Evolutionary conservation across 1,139 yeast genomes (phyloP), one percentile per base, ranked within the genome.

Genomic region (Hemisphaericaspora subhashii): DNA sequence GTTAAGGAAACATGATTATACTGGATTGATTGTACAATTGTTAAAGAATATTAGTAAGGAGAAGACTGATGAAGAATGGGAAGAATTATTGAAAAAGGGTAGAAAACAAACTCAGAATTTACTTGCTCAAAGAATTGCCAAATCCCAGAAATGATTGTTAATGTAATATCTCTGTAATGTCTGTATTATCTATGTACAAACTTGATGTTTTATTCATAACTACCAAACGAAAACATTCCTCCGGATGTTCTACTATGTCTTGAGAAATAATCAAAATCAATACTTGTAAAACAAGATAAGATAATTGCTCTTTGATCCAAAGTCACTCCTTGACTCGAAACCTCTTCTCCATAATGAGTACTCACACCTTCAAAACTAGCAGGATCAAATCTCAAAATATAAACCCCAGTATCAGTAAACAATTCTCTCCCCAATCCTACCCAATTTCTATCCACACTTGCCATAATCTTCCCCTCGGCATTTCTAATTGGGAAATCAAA

Each of bases 191-290:
- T 31, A 41, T 39, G 20, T 46, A 43, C 21, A 37, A 38, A 26
- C 7, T 12, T 5, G 11, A 11, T 7, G 13, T 8, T n/a, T 37
- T 50, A 64, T 37, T 71, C 73, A 35, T 59, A 59, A 35, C 62
- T 61, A 10, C 68, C 68, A 45, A 72, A 64, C 18, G 64, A 49
- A 35, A 74, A 58, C 11, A 47, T 38, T 5, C 66, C 66, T 3
- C 73, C 72, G 15, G 75, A 70, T 20, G 75, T 72, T 40, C 84
- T 69, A 24, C 94, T 83, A 57, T 88, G 96, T 55, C 96, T 74
- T 14, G 95, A 87, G 58, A 92, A 92, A 64, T 89, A 92, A 60
- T 92, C 98, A 59, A 88, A 92, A 60, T 92, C 98, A 45, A 92
- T 84, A 49, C 95, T 84, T 3, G 92, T 83, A 0, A 97, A 95